Base-by-base conservation (phyloP, 495 filamentous ascomycete species). In the Talaromyces trachyspermus region DNA sequence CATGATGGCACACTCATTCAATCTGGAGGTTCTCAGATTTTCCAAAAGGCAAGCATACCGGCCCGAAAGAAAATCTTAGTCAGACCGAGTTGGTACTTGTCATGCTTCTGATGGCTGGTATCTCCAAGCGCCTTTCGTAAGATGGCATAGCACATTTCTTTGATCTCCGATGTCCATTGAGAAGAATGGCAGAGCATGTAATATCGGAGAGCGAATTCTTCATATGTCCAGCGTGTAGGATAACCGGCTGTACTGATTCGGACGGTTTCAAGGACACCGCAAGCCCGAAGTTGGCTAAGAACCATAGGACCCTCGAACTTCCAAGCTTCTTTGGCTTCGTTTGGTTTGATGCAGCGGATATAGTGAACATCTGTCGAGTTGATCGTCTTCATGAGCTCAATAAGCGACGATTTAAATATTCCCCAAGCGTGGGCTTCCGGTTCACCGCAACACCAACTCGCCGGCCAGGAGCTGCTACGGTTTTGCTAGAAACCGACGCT, bases 251-350 rank as follows among this genome's bases (percentile, higher is more conserved):
- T 95, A 70, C 88, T 95, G 60, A 99, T 99, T 62, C 94, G 81
- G 39, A 99, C 91, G 11, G 92, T 99, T 66, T 99, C 92, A 49
- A 99, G 76, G 19, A 99, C 94, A 88, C 92, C 92, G 74, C 92
- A 99, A 63, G 92, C 92, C 61, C 95, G 80, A 57, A 99, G 73
- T 62, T 99, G 92, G 66, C 88, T 95, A 41, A 99, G 80, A 52
- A 99, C 92, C 92, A 99, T 99, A 10, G 92, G 92, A 0, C 92
- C 92, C 65, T 99, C 94, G 51, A 97, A 99, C 51, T 94, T 94
- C 92, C 92, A 99, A 2, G 94, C 75, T 51, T 84, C 87, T 65
- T 99, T 99, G 49, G 84, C 87, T 67, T 99, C 92, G 59, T 99
- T 99, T 2, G 92, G 92, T 65, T 99, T 99, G 70, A 99, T 99